A percentile compares a stretch with the other conserved stretches of the same genome.
Evolutionary conservation across 192 early-diverging fungal genomes (phyloP).

Genomic region (Backusella westeae): DNA sequence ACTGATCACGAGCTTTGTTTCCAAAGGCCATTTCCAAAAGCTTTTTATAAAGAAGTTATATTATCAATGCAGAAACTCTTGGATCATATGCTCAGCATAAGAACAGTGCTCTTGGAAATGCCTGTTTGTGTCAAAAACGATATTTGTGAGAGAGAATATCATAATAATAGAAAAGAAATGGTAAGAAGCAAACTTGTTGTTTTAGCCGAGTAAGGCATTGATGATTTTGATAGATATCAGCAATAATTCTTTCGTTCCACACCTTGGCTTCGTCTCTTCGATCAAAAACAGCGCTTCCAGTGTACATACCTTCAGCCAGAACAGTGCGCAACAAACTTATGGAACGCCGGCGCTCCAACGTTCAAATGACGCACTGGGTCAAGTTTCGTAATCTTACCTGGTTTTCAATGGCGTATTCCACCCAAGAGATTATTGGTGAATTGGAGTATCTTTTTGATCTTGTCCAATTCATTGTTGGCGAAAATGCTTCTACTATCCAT

Average conservation of each 20-base stretch:
- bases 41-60: constrained; percentile 63
- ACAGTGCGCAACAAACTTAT: constrained; percentile 41
- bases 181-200: background rate
- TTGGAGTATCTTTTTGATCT: constrained; percentile 36
- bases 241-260: constrained; percentile 68
- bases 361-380: constrained; percentile 9
- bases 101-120: constrained; percentile 41
- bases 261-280: constrained; percentile 69
- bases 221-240: constrained; percentile 38
- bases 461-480: constrained; percentile 34
- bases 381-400: constrained; percentile 34
- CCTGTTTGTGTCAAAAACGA: constrained; percentile 38
- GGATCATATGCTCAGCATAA: constrained; percentile 67
- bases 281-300: constrained; percentile 70
- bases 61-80: constrained; percentile 66
- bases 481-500: constrained; percentile 19
- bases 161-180: background rate
- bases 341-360: constrained; percentile 5
- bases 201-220: background rate
- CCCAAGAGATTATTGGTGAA: constrained; percentile 41
- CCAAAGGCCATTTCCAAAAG: constrained; percentile 66
- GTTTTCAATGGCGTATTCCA: constrained; percentile 36
- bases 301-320: constrained; percentile 62
- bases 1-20: constrained; percentile 72
- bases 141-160: constrained; percentile 42